phyloP scores from a whole-genome alignment of 352 stramenopile genomes.

The Phytophthora aleatoria region DNA sequence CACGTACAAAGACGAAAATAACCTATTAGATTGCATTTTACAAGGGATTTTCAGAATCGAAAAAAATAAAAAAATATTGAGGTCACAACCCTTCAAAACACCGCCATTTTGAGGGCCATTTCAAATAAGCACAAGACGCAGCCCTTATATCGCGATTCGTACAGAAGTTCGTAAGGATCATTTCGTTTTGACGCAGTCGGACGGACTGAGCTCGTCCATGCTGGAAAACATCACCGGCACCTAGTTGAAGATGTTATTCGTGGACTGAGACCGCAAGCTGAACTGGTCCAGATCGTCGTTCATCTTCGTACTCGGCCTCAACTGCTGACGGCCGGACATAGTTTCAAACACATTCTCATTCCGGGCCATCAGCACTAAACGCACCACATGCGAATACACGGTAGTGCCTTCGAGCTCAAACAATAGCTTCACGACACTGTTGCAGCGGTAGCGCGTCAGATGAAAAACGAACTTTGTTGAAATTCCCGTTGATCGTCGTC shows the following conservation, averaged over 20 bases:
- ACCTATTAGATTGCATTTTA: too few relatives aligned
- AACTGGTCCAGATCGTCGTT: slow-evolving; percentile 23
- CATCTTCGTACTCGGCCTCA: slow-evolving; percentile 25
- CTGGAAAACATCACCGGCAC: slow-evolving; percentile 9
- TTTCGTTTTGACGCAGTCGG: slow-evolving; percentile 17
- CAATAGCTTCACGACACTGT: slow-evolving; percentile 61
- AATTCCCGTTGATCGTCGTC: slow-evolving; percentile 51
- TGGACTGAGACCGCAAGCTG: slow-evolving; percentile 30
- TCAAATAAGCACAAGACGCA: too few relatives aligned
- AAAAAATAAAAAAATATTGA: too few relatives aligned
- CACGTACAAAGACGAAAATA: too few relatives aligned
- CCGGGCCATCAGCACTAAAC: slow-evolving; percentile 41
- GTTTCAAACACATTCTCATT: slow-evolving; percentile 16
- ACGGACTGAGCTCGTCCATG: not conserved
- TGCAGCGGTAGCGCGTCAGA: slow-evolving; percentile 62
- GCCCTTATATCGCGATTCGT: too few relatives aligned
- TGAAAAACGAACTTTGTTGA: slow-evolving; percentile 46
- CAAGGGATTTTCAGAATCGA: too few relatives aligned
- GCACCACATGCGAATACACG: slow-evolving; percentile 47
- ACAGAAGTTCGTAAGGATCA: too few relatives aligned
- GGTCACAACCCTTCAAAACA: too few relatives aligned
- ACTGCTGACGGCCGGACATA: slow-evolving; percentile 1
- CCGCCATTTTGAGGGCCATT: too few relatives aligned
- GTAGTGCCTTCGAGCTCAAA: slow-evolving; percentile 44
- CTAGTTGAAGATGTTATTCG: slow-evolving; percentile 35